Evolutionary conservation across 306 rosid species (phyloP).

Genomic region (Malus orientalis): DNA sequence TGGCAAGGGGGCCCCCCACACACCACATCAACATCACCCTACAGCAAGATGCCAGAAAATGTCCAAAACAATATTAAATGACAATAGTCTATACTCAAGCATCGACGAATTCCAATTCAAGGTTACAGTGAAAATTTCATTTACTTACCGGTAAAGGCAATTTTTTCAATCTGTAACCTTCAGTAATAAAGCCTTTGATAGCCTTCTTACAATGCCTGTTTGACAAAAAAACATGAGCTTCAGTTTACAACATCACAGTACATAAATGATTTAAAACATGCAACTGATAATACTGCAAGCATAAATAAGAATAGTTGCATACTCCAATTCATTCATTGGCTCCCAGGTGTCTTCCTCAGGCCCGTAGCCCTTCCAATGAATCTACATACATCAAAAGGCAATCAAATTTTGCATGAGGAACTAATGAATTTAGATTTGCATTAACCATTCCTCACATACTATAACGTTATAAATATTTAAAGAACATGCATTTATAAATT

Average conservation of each 20-base stretch:
- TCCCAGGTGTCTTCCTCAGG: constrained; percentile 70
- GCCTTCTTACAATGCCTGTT: constrained; percentile 50
- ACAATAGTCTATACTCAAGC: too few relatives aligned
- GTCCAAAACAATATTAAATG: neutral
- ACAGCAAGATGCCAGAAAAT: neutral
- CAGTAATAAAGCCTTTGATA: constrained; percentile 40
- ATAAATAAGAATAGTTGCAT: neutral
- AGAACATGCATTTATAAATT: neutral
- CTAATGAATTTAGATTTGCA: neutral
- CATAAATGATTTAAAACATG: neutral
- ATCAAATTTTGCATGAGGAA: neutral
- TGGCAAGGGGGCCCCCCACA: constrained; percentile 97
- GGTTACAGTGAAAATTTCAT: neutral
- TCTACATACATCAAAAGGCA: constrained; percentile 20
- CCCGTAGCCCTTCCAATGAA: constrained; percentile 74
- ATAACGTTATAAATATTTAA: neutral
- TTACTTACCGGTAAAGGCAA: constrained; percentile 67
- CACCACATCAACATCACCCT: constrained; percentile 79
- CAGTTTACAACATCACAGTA: neutral
- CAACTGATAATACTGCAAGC: neutral
- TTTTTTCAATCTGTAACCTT: constrained; percentile 32
- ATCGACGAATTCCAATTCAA: neutral
- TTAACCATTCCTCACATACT: neutral
- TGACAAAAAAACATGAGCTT: neutral
- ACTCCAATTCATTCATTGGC: constrained; percentile 61